phyloP scores from a whole-genome alignment of 2,329 filamentous ascomycete genomes.

The Aspergillus candidus region DNA sequence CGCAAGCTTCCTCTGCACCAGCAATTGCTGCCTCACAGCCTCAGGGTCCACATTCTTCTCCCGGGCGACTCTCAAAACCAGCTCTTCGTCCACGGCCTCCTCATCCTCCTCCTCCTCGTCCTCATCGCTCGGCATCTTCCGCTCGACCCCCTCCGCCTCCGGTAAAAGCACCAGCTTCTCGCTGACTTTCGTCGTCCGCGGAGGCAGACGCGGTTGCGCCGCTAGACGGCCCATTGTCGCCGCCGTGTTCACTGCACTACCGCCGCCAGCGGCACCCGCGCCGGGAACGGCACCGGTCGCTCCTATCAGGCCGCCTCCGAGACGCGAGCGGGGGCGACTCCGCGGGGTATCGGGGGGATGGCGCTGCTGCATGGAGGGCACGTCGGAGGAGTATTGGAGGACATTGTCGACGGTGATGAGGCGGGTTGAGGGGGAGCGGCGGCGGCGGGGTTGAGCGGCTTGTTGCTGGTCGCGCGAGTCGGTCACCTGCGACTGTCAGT shows the following conservation, averaged over 20 bases:
- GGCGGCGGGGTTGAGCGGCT: conserved; percentile 21
- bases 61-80: conserved; percentile 27
- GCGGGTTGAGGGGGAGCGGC: conserved; percentile 50
- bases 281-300: conserved; percentile 9
- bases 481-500: conserved; percentile 30
- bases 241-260: conserved; percentile 43
- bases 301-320: conserved; percentile 26
- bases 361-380: conserved; percentile 87
- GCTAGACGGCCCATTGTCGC: conserved; percentile 53
- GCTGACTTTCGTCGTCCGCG: conserved; percentile 86
- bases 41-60: conserved; percentile 32
- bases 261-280: conserved; percentile 38
- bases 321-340: conserved; percentile 26
- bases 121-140: conserved; percentile 18
- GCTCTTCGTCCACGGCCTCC: conserved; percentile 30
- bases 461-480: conserved; percentile 39
- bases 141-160: conserved; percentile 51
- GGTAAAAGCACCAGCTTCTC: conserved; percentile 95
- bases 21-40: conserved; percentile 25
- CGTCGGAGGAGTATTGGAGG: conserved; percentile 86
- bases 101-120: conserved; percentile 20
- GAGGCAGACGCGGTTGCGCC: conserved; percentile 60
- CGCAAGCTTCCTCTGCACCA: conserved; percentile 26
- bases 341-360: conserved; percentile 48
- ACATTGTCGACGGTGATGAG: conserved; percentile 91